Base-by-base conservation (phyloP, 371 early-diverging fungal genomes). In the Mycotypha africana region DNA sequence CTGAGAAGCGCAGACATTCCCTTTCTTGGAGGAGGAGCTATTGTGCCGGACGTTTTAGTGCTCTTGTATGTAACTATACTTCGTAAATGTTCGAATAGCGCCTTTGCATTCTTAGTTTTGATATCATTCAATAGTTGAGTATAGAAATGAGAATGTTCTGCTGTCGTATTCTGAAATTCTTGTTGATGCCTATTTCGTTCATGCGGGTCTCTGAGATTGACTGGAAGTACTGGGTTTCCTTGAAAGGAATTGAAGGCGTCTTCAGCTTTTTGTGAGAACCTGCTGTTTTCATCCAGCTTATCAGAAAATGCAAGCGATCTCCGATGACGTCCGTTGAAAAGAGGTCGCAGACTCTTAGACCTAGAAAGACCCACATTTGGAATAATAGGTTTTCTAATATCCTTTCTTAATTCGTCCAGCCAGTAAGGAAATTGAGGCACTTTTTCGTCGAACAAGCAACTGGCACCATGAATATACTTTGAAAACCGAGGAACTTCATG, bases 401-500 rank as follows among this genome's bases (percentile, higher is more conserved):
- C 97, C 17, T 78, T 75, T 43, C 84, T 81, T 83, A 98, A 89
- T 62, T 95, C 94, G 16, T 84, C 85, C 37, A 85, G 67, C 99
- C 99, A 99, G 76, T 93, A 97, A 3, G 99, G 99, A 44, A 94
- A 76, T 16, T 90, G 74, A 20, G 83, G 78, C 7, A 98, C 88
- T 21, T 79, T 72, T 30, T 79, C 70, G 28, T 64, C 59, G 48
- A 89, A 91, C 31, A 97, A 78, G 34, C 93, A 77, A 10, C 91
- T 88, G 3, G 96, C 87, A 38, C 99, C 99, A 67, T 99, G 99
- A 37, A 97, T 79, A 73, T 93, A 99, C 68, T 99, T 99, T 44
- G 92, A 91, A 72, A 99, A 99, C 54, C 95, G 95, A 43, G 97
- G 97, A 8, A 98, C 97, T 42, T 93, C 94, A 63, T 94, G 89